These are phyloP conservation scores for Lactuca sativa DNA, from an alignment of 129 eudicot genomes.

Conservation along the genomic window DNA sequence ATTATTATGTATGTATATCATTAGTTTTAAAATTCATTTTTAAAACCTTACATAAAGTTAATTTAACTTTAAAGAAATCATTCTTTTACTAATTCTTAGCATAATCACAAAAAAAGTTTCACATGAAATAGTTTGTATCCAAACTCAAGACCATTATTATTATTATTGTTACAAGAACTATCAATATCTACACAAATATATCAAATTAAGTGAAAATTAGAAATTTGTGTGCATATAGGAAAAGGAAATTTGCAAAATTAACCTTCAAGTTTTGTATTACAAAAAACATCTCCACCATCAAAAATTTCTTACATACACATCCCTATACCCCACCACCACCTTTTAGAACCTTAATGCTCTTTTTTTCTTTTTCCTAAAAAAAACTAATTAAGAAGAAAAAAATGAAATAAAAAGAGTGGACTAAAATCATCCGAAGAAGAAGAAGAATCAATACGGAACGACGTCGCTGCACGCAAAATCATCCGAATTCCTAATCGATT, in stretches of 20 bases:
- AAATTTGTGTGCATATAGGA: not conserved
- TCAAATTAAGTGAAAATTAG: not conserved
- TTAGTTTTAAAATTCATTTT: too few species aligned
- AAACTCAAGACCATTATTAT: too few species aligned
- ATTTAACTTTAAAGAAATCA: not conserved
- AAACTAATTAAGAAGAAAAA: not conserved
- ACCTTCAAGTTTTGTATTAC: constrained; percentile 29
- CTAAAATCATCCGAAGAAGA: constrained; percentile 21
- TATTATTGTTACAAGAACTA: too few species aligned
- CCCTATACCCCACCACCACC: constrained; percentile 31
- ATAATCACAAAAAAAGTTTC: too few species aligned
- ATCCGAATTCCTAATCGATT: constrained; percentile 59
- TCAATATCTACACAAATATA: not conserved
- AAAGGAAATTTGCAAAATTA: constrained; percentile 8
- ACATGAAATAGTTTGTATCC: too few species aligned
- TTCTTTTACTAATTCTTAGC: not conserved
- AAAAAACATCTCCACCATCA: constrained; percentile 22
- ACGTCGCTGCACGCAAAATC: constrained; percentile 77
- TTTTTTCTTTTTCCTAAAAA: constrained; percentile 12
- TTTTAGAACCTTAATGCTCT: constrained; percentile 26
- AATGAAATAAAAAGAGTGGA: constrained; percentile 4
- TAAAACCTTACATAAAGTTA: not conserved
- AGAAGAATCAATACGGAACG: constrained; percentile 48
- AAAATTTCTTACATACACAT: constrained; percentile 48
- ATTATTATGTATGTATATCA: too few species aligned